Evolutionary conservation across 768 basidiomycete genomes (phyloP).

Genomic region (Lentinula raphanica): DNA sequence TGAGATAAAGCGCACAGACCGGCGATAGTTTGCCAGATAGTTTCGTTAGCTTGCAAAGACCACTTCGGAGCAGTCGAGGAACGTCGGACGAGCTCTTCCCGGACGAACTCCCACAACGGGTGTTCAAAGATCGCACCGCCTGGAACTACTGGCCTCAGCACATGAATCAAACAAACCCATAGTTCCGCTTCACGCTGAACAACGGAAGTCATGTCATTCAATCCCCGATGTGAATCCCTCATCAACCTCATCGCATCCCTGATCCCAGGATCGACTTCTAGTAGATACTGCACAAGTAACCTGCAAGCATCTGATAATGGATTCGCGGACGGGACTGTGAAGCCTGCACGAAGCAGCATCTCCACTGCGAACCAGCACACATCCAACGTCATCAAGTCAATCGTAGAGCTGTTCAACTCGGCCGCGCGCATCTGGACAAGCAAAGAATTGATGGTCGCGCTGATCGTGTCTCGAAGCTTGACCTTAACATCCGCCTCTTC

Average conservation of each 20-base stretch:
- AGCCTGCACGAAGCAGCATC: conserved; percentile 28
- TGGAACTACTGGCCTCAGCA: conserved; percentile 17
- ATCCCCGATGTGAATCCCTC: background rate
- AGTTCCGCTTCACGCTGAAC: conserved; percentile 34
- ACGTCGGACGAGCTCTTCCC: conserved; percentile 24
- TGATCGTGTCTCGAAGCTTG: conserved; percentile 21
- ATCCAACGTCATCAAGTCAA: conserved; percentile 36
- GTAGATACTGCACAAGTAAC: conserved; percentile 2
- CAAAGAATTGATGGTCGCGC: conserved; percentile 33
- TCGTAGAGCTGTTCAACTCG: conserved; percentile 22
- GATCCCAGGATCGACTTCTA: background rate
- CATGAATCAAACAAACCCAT: conserved; percentile 50
- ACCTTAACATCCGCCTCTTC: conserved; percentile 26
- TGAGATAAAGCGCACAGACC: conserved; percentile 72
- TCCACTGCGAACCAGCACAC: conserved; percentile 66
- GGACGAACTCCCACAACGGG: conserved; percentile 41
- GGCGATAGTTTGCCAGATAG: conserved; percentile 67
- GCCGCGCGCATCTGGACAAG: conserved; percentile 33
- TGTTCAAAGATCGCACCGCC: background rate
- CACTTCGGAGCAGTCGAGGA: conserved; percentile 18
- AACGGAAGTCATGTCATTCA: background rate
- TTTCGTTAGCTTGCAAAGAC: conserved; percentile 51
- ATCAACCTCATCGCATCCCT: conserved; percentile 3
- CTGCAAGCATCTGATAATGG: background rate
- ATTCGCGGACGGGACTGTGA: background rate